Conservation (phyloP, 73 alveolate species). For the Blepharisma japonicum region DNA sequence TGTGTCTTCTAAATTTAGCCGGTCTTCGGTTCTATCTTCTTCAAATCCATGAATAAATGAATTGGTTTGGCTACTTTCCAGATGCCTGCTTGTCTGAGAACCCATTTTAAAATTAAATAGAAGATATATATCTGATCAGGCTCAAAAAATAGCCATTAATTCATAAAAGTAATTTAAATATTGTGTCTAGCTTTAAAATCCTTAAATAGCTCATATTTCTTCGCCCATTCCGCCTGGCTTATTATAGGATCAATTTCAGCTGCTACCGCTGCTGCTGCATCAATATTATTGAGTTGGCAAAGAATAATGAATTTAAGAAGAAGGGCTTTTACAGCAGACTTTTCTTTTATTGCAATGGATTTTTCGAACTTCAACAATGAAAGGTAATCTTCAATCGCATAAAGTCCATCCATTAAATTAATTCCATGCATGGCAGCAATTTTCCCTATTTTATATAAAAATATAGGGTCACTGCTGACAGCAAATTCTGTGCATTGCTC, state of each 20-base stretch:
- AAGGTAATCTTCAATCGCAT: neutral
- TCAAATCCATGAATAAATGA: slow-evolving; percentile 11
- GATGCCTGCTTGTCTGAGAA: neutral
- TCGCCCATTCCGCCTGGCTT: too few species aligned
- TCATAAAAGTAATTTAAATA: too few species aligned
- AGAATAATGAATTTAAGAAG: too few species aligned
- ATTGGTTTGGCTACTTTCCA: slow-evolving; percentile 15
- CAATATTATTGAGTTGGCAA: too few species aligned
- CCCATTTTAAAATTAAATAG: neutral
- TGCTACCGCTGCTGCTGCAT: too few species aligned
- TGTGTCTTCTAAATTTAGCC: slow-evolving; percentile 11
- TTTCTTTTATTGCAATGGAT: neutral
- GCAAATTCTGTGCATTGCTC: neutral
- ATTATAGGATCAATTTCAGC: too few species aligned
- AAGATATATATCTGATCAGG: too few species aligned
- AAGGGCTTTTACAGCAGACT: neutral
- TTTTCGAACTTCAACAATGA: neutral
- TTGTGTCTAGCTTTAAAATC: too few species aligned
- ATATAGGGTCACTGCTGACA: slow-evolving; percentile 16
- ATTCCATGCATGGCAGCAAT: neutral
- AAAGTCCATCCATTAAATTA: neutral
- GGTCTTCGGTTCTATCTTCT: neutral
- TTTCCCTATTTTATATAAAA: slow-evolving; percentile 14
- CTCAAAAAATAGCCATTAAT: too few species aligned
- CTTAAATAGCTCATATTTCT: too few species aligned